Base-by-base conservation (phyloP, 1,284 basidiomycete genomes). In the Rhodotorula glutinis region DNA sequence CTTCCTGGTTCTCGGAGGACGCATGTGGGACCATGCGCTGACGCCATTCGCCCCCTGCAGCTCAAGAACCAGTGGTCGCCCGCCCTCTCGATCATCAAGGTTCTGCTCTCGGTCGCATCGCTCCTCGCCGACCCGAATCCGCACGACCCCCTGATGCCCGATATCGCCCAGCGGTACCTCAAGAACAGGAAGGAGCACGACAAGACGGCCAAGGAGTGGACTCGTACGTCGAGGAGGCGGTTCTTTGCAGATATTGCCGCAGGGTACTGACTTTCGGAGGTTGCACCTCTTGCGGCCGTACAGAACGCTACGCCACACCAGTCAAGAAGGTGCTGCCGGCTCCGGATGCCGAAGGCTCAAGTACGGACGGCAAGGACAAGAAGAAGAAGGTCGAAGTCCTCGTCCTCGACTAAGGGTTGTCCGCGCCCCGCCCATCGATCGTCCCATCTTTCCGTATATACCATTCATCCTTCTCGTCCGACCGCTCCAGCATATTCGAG, bases 121-220 rank as follows among this genome's bases (percentile, higher is more conserved):
- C 93, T 96, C 90, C 82, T 97, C 76, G 95, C 92, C 57, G 94
- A 97, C 79, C 93, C 93, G 74, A 97, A 96, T 82, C 93, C 93
- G 41, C 67, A 95, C 80, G 93, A 97, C 78, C 93, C 86, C n/a
- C 78, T 84, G 57, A 82, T 84, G 41, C 82, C 82, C 61, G 83
- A 84, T 77, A 84, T 84, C 65, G 83, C 92, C 43, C 88, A 94
- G 81, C 81, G 92, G 74, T 97, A 95, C 87, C 55, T 67, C 33
- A 70, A 67, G 60, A 65, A 71, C 43, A 57, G 72, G 21, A 67
- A 67, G 40, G 69, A 55, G 41, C 72, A 73, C 59, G 72, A 73
- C 63, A 63, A 64, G 60, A 65, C 47, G 13, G 72, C 67, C 11
- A 54, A 53, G 40, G 70, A 72, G n/a, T 70, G 67, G 70, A 72